phyloP scores from a whole-genome alignment of 805 yeast species.

The Ogataea saltuana region DNA sequence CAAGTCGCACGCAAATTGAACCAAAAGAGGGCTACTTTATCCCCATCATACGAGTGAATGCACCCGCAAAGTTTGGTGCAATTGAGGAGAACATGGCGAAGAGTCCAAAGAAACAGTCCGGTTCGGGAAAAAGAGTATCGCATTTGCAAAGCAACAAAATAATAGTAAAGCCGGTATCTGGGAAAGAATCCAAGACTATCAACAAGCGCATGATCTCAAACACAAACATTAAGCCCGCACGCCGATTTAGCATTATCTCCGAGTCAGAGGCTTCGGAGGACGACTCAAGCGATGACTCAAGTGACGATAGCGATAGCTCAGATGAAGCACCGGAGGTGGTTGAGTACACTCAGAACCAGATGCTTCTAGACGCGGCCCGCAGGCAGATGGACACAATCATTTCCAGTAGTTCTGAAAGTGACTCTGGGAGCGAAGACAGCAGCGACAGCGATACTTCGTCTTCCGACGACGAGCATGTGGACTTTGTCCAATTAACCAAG shows the following conservation, averaged over 20 bases:
- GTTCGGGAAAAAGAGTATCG: constrained; percentile 30
- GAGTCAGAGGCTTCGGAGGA: constrained; percentile 22
- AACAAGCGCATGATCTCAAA: constrained; percentile 10
- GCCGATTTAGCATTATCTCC: constrained; percentile 32
- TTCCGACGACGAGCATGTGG: constrained; percentile 68
- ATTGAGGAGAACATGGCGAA: constrained; percentile 33
- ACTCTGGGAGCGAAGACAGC: constrained; percentile 29
- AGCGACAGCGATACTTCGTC: constrained; percentile 42
- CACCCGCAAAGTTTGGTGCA: constrained; percentile 1
- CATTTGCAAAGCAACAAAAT: constrained; percentile 32
- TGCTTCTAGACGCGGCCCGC: constrained; percentile 19
- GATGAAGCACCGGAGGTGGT: constrained; percentile 33
- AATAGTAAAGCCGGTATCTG: constrained; percentile 17
- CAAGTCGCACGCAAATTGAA: not conserved
- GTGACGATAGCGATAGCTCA: constrained; percentile 31
- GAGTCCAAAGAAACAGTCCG: constrained; percentile 32
- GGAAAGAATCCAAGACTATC: constrained; percentile 32
- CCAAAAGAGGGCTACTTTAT: constrained; percentile 4
- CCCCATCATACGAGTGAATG: constrained; percentile 2
- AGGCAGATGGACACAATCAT: constrained; percentile 28
- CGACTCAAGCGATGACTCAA: constrained; percentile 14
- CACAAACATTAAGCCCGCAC: constrained; percentile 10
- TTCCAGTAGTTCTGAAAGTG: constrained; percentile 40
- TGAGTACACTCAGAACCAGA: constrained; percentile 3
- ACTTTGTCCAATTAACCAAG: constrained; percentile 70